Evolutionary conservation across 345 rosid genomes (phyloP).

Genomic region (Geranium brycei): DNA sequence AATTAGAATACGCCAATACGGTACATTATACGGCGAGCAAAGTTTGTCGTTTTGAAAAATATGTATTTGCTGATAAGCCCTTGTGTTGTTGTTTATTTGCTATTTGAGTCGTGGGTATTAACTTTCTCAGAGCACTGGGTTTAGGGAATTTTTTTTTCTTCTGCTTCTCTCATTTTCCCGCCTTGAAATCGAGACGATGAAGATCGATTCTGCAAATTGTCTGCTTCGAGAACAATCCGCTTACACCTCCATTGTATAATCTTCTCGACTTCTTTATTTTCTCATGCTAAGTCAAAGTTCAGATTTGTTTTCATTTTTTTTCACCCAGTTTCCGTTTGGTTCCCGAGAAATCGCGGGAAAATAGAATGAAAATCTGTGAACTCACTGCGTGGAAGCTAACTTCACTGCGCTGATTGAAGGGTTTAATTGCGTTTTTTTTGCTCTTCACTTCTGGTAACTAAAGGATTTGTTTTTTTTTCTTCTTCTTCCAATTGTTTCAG

Average conservation of each 20-base stretch:
- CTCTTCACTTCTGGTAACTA: background rate
- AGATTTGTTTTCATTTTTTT: too few relatives aligned
- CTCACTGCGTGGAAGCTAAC: background rate
- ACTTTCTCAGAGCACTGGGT: background rate
- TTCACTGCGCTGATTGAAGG: background rate
- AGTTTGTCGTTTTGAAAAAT: too few relatives aligned
- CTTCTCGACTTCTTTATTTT: background rate
- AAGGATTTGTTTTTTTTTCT: background rate
- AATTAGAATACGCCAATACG: too few relatives aligned
- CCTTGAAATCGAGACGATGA: background rate
- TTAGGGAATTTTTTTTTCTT: background rate
- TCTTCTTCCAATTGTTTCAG: constrained; percentile 21
- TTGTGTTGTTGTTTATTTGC: background rate
- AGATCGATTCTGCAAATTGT: background rate
- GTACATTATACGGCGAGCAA: too few relatives aligned
- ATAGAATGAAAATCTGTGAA: too few relatives aligned
- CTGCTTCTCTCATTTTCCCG: background rate
- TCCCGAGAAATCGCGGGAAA: background rate
- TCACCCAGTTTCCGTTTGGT: background rate
- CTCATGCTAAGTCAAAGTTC: too few relatives aligned
- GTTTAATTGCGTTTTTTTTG: too few relatives aligned
- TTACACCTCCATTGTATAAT: background rate
- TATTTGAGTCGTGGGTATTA: background rate
- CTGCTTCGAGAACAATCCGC: background rate
- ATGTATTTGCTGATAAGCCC: background rate